Conservation (phyloP, 495 filamentous ascomycete genomes). For the Podospora pseudoanserina region DNA sequence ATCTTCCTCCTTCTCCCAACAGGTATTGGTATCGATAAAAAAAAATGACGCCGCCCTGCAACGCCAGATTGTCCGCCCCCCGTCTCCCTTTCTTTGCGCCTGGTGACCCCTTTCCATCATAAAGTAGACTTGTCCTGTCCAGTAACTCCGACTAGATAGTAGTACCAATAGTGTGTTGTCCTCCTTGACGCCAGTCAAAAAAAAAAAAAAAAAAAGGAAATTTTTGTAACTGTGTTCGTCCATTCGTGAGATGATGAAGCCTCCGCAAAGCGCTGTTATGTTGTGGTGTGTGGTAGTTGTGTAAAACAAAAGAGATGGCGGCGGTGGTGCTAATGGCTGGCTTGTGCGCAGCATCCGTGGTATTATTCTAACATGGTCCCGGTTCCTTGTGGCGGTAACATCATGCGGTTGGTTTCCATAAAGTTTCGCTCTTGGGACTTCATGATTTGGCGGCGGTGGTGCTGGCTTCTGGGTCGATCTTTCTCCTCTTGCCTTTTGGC, state of each 20-base stretch:
- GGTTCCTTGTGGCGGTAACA: neutral
- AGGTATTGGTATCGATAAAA: constrained; percentile 4
- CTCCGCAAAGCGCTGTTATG: neutral
- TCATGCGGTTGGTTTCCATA: too few species aligned
- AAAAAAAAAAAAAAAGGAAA: neutral
- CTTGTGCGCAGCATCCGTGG: neutral
- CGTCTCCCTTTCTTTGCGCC: neutral
- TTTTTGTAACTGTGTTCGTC: neutral
- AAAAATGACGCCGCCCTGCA: constrained; percentile 22
- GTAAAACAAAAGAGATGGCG: neutral
- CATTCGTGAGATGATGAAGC: neutral
- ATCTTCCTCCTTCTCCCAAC: neutral
- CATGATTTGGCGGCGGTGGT: constrained; percentile 30
- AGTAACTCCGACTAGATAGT: too few species aligned
- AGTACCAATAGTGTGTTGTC: neutral
- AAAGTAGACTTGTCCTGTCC: neutral
- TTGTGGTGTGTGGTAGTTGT: neutral
- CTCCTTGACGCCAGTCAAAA: neutral
- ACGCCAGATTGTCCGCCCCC: constrained; percentile 9
- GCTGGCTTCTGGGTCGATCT: constrained; percentile 53
- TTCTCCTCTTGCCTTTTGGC: constrained; percentile 72
- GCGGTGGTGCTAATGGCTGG: neutral
- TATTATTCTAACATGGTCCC: neutral
- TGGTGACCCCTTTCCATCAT: neutral
- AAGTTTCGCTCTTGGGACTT: neutral